Base-by-base conservation (phyloP, 2,329 filamentous ascomycete genomes). In the Metarhizium album region DNA sequence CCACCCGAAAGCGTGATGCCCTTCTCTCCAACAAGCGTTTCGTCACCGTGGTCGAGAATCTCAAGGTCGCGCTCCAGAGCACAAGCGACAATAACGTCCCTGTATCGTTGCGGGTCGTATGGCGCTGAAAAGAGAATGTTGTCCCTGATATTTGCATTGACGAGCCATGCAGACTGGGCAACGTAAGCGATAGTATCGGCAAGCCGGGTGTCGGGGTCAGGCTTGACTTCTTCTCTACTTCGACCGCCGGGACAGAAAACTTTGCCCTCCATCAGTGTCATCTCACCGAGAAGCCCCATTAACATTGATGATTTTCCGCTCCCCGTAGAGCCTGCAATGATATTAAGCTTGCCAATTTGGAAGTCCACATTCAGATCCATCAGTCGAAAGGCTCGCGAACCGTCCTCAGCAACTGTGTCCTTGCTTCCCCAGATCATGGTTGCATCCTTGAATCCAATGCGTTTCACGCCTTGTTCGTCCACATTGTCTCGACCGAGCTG, bases 1-100 rank as follows among this genome's bases (percentile, higher is more conserved):
- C 93, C 93, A 56, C 93, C 93, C 6, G 93, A 98, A 14, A 98
- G 79, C 16, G 91, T 91, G 55, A 98, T 95, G 33, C 93, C 93
- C 69, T 97, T 98, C 65, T 98, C 93, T 48, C 93, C 93, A 31
- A 98, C 93, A 22, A 96, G 72, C 0, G 93, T 97, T 67, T 94
- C 82, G 64, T 98, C 93, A 40, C 93, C 93, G 53, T 84, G 83
- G 65, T 96, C 90, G 2, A 98, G 79, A 42, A 97, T 95, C 56
- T 95, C 82, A 14, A 98, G 75, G 64, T 98, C 93, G 49, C 88
- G 85, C 64, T 95, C 86, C 50, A 98, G 72, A 2, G 90, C 91
- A 67, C 93, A 98, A 37, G 91, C 90, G 40, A 89, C 79, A 55
- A 98, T 83, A 37, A 98, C 93, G 49, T 90, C 80, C 57, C 83